Evolutionary conservation across 164 flowering plant genomes (phyloP).

Genomic region (Akebia trifoliata): DNA sequence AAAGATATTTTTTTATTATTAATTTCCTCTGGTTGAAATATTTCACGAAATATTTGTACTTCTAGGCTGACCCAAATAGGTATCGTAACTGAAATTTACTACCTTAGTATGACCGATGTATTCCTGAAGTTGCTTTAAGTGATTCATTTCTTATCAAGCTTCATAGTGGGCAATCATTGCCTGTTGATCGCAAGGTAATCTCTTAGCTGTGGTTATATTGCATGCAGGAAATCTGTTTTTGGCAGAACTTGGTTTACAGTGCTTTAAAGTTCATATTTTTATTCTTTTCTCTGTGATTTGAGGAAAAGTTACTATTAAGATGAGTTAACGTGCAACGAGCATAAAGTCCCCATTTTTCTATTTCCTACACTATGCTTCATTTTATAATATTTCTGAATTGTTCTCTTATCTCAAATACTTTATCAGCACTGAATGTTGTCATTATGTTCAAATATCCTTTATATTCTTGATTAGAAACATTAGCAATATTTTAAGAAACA

Average conservation of each 20-base stretch:
- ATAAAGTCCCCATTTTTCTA: neutral
- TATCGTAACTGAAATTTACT: no score
- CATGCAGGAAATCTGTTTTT: no score
- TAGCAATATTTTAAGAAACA: conserved; percentile 3
- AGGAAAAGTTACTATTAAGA: neutral
- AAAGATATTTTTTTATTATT: no score
- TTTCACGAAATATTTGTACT: no score
- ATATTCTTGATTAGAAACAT: neutral
- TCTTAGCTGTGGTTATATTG: no score
- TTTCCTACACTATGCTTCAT: no score
- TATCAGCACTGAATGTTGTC: neutral
- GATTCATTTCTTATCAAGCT: neutral
- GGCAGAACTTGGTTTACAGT: no score
- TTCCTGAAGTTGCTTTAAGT: no score
- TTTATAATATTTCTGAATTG: neutral
- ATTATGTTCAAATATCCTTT: neutral
- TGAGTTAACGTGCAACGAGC: neutral
- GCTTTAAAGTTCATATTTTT: neutral
- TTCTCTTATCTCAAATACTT: neutral
- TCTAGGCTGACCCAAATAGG: no score
- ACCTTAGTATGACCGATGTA: no score
- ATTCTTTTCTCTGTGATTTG: neutral
- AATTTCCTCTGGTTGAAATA: no score
- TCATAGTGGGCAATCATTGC: neutral
- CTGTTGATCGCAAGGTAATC: neutral